Conservation (phyloP, 78 protist genomes). For the Dictyostelium purpureum region DNA sequence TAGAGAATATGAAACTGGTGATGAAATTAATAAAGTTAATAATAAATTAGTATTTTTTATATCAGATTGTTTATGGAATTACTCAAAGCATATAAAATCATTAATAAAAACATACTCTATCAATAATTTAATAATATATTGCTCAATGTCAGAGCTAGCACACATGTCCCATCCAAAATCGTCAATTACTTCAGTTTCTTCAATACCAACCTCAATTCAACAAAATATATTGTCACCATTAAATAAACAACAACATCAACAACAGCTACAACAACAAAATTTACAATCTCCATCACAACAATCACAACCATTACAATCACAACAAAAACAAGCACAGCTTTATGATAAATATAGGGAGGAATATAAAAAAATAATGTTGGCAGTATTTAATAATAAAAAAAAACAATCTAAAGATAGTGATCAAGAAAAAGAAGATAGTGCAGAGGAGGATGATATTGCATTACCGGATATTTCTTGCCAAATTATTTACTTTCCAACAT, state of each 20-base stretch:
- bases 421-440: background rate
- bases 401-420: background rate
- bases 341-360: background rate
- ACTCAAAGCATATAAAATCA: slow-evolving; percentile 3
- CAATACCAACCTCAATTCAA: background rate
- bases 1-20: background rate
- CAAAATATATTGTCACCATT: background rate
- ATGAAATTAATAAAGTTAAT: background rate
- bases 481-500: slow-evolving; percentile 6
- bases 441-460: background rate
- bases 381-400: background rate
- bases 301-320: background rate
- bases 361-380: background rate
- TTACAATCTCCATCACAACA: too few relatives aligned
- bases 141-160: slow-evolving; percentile 35
- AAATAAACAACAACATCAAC: background rate
- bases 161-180: slow-evolving; percentile 53
- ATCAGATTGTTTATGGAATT: slow-evolving; percentile 37
- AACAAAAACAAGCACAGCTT: background rate
- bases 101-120: background rate
- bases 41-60: slow-evolving; percentile 15
- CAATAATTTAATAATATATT: background rate
- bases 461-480: background rate
- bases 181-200: too few relatives aligned
- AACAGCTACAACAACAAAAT: background rate